phyloP scores from a whole-genome alignment of 768 basidiomycete species.

The Rossbeevera mucosa region DNA sequence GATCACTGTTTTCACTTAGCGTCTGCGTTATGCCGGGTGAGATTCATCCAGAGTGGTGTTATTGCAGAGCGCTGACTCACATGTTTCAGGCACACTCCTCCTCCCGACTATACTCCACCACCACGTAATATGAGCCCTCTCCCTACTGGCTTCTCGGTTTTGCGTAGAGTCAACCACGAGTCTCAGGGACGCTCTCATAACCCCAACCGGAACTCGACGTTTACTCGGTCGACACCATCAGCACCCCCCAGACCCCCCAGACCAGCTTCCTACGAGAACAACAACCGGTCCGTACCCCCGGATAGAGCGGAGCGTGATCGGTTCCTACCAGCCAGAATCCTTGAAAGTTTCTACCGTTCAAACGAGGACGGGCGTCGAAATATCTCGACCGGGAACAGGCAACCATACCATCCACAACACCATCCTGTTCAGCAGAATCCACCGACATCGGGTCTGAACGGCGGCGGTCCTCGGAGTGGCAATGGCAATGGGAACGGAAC shows the following conservation, averaged over 20 bases:
- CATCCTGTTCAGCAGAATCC: conserved; percentile 3
- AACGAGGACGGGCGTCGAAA: conserved; percentile 24
- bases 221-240: conserved; percentile 9
- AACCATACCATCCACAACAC: conserved; percentile 9
- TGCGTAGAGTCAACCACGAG: conserved; percentile 16
- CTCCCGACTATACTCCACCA: conserved; percentile 19
- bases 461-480: conserved; percentile 3
- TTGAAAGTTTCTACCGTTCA: conserved; percentile 21
- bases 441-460: not conserved
- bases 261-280: conserved; percentile 14
- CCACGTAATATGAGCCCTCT: conserved; percentile 16
- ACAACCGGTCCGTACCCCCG: conserved; percentile 3
- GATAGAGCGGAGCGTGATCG: conserved; percentile 25
- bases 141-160: conserved; percentile 9
- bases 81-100: conserved; percentile 20
- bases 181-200: conserved; percentile 8
- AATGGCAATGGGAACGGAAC: conserved; percentile 7
- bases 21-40: conserved; percentile 27
- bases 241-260: conserved; percentile 8
- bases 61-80: not conserved
- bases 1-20: conserved; percentile 10
- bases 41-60: not conserved
- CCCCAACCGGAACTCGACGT: conserved; percentile 10
- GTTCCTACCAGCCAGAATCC: conserved; percentile 19
- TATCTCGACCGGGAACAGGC: conserved; percentile 3